Percentiles rank a stretch among this genome's conserved stretches.
Conservation (phyloP, 352 stramenopile species). For the Sclerospora graminicola region DNA sequence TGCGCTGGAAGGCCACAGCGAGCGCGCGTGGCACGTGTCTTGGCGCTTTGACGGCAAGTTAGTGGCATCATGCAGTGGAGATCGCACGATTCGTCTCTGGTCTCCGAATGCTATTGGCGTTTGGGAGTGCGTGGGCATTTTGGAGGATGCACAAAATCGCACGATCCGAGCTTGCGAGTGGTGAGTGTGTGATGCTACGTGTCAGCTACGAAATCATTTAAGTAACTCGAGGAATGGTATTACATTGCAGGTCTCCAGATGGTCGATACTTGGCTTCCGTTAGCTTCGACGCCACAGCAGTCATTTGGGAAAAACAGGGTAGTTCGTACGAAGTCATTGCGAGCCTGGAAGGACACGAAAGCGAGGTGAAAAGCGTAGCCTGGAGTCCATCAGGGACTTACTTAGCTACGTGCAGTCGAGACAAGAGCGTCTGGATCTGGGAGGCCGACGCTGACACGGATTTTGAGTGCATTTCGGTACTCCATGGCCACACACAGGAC, state of each 20-base stretch:
- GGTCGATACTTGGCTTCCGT: conserved; percentile 87
- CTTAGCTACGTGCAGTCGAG: conserved; percentile 95
- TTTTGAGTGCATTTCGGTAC: conserved; percentile 96
- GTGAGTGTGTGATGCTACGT: conserved; percentile 23
- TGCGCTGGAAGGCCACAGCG: conserved; percentile 75
- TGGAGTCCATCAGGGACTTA: conserved; percentile 91
- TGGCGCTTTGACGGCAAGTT: conserved; percentile 82
- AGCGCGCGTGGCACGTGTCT: conserved; percentile 87
- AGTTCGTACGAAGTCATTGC: conserved; percentile 90
- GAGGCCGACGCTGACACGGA: conserved; percentile 90
- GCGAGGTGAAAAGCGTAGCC: conserved; percentile 94
- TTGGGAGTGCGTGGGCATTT: conserved; percentile 87
- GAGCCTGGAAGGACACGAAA: conserved; percentile 96
- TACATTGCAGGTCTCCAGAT: conserved; percentile 44
- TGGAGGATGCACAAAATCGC: conserved; percentile 90
- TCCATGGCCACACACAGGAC: conserved; percentile 94
- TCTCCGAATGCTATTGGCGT: conserved; percentile 18
- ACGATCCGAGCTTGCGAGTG: conserved; percentile 94
- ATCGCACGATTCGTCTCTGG: conserved; percentile 86
- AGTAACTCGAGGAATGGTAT: too few species aligned
- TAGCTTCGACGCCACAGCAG: conserved; percentile 94
- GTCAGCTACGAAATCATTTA: too few species aligned
- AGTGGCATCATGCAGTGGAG: conserved; percentile 85
- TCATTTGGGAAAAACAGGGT: conserved; percentile 89
- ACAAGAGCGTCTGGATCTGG: conserved; percentile 99